phyloP scores from a whole-genome alignment of 2,329 filamentous ascomycete genomes.

The Thyridium curvatum region DNA sequence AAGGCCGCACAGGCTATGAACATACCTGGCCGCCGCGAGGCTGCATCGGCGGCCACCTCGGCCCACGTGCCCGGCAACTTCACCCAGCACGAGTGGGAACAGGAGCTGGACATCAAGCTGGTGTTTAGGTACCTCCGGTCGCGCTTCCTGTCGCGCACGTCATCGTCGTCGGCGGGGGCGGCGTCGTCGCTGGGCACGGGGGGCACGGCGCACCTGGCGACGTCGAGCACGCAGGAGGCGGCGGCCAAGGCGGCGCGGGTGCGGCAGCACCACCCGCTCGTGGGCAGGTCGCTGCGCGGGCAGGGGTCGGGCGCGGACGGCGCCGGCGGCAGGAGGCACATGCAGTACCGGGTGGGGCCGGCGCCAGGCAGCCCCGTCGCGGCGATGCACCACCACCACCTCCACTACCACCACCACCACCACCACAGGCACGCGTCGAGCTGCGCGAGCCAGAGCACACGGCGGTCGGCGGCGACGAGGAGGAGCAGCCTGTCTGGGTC shows the following conservation, averaged over 20 bases:
- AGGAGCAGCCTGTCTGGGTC: slow-evolving; percentile 62
- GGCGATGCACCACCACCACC: too few species aligned
- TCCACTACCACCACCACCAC: too few species aligned
- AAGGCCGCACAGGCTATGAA: slow-evolving; percentile 27
- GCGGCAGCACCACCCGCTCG: slow-evolving; percentile 81
- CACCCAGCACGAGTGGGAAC: slow-evolving; percentile 84
- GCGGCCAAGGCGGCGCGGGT: slow-evolving; percentile 78
- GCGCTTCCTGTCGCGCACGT: slow-evolving; percentile 56
- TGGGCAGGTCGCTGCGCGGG: slow-evolving; percentile 41
- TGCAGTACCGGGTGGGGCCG: slow-evolving; percentile 29
- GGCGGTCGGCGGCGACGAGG: slow-evolving; percentile 60
- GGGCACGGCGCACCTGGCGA: slow-evolving; percentile 39
- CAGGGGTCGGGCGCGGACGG: slow-evolving; percentile 31
- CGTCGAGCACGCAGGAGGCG: slow-evolving; percentile 52
- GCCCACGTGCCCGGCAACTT: slow-evolving; percentile 26
- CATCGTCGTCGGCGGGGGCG: slow-evolving; percentile 17
- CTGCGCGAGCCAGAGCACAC: slow-evolving; percentile 83
- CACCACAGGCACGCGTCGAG: slow-evolving; percentile 56
- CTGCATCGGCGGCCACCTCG: slow-evolving; percentile 6
- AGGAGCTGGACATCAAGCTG: slow-evolving; percentile 82
- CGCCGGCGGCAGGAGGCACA: slow-evolving; percentile 45
- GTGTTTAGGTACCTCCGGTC: slow-evolving; percentile 83
- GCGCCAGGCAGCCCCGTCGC: slow-evolving; percentile 38
- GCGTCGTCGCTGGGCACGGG: slow-evolving; percentile 27
- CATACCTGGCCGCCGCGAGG: slow-evolving; percentile 19